Percentiles rank a stretch among this genome's conserved stretches.
Evolutionary conservation across 139 green algal species (phyloP).

Genomic region (Chlorella sp.): DNA sequence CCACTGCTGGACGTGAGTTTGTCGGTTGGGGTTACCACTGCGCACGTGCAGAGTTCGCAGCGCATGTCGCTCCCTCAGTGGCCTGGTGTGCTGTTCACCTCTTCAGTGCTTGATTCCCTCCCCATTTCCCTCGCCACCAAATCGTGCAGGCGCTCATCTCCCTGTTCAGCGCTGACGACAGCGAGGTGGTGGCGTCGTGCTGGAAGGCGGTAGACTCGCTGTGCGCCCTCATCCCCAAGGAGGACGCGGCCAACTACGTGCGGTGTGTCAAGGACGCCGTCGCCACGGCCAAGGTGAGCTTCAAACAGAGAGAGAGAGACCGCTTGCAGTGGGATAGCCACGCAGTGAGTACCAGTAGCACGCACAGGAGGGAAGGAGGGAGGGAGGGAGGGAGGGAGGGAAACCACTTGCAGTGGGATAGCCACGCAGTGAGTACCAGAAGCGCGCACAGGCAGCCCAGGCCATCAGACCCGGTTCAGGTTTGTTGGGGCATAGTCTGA

Average conservation of each 20-base stretch:
- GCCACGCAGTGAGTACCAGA: too few species aligned
- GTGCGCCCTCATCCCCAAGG: constrained; percentile 74
- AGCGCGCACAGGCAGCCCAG: too few species aligned
- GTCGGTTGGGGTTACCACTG: not conserved
- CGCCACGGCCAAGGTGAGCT: constrained; percentile 65
- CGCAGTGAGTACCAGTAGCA: too few species aligned
- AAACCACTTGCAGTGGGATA: too few species aligned
- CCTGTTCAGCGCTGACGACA: constrained; percentile 56
- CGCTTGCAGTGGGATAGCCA: too few species aligned
- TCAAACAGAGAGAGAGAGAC: too few species aligned
- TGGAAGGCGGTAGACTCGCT: constrained; percentile 76
- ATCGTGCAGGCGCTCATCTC: constrained; percentile 50
- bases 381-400: too few species aligned
- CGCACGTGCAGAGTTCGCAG: not conserved
- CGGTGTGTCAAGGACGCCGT: constrained; percentile 16
- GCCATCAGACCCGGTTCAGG: too few species aligned
- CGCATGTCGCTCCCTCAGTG: not conserved
- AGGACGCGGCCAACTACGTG: constrained; percentile 71
- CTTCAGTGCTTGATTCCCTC: too few species aligned
- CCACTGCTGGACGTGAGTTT: not conserved
- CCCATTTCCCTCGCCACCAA: too few species aligned
- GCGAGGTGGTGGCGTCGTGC: constrained; percentile 34
- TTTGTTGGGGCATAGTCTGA: too few species aligned
- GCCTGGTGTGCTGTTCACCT: not conserved
- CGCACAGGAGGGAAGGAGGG: too few species aligned